Percentiles rank a stretch among this genome's conserved stretches.
Conservation (phyloP, 2,329 filamentous ascomycete species). For the Teratosphaeria gauchensis region DNA sequence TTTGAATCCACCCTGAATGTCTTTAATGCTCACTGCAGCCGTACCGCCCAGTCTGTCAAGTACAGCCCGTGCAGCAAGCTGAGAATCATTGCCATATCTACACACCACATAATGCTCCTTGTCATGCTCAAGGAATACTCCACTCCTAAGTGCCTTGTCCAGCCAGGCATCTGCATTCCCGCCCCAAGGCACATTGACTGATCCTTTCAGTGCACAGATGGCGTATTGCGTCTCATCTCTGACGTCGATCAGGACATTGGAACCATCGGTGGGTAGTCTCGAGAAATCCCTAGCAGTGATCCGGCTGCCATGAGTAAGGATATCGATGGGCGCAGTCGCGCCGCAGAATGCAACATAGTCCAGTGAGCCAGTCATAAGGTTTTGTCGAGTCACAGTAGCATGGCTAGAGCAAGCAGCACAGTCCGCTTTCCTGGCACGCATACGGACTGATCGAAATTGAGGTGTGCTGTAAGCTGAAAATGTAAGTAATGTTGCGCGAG, state of each 20-base stretch:
- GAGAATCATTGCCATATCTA: slow-evolving; percentile 68
- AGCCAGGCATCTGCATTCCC: slow-evolving; percentile 31
- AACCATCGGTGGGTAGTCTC: slow-evolving; percentile 15
- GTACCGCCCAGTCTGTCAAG: slow-evolving; percentile 46
- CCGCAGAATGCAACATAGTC: slow-evolving; percentile 89
- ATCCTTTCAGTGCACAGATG: slow-evolving; percentile 65
- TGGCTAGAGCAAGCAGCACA: slow-evolving; percentile 68
- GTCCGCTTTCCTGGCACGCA: slow-evolving; percentile 57
- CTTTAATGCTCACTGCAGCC: slow-evolving; percentile 53
- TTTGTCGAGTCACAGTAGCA: slow-evolving; percentile 53
- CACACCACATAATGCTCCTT: slow-evolving; percentile 50
- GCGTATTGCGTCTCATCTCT: slow-evolving; percentile 77
- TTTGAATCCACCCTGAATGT: slow-evolving; percentile 61
- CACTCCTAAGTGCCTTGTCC: slow-evolving; percentile 15
- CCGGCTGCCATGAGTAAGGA: slow-evolving; percentile 56
- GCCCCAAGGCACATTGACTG: slow-evolving; percentile 65
- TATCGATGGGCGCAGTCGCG: slow-evolving; percentile 41
- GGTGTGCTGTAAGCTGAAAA: slow-evolving; percentile 46
- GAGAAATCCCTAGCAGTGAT: slow-evolving; percentile 57
- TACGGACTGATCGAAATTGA: slow-evolving; percentile 63
- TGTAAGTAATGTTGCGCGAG: slow-evolving; percentile 37
- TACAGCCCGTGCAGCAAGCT: slow-evolving; percentile 56
- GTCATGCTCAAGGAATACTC: slow-evolving; percentile 33
- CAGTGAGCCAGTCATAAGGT: slow-evolving; percentile 54
- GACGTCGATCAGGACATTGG: slow-evolving; percentile 66